A percentile compares a stretch with the other conserved stretches of the same genome.
phyloP scores from a whole-genome alignment of 139 green algal species.

The Haematococcus lacustris region DNA sequence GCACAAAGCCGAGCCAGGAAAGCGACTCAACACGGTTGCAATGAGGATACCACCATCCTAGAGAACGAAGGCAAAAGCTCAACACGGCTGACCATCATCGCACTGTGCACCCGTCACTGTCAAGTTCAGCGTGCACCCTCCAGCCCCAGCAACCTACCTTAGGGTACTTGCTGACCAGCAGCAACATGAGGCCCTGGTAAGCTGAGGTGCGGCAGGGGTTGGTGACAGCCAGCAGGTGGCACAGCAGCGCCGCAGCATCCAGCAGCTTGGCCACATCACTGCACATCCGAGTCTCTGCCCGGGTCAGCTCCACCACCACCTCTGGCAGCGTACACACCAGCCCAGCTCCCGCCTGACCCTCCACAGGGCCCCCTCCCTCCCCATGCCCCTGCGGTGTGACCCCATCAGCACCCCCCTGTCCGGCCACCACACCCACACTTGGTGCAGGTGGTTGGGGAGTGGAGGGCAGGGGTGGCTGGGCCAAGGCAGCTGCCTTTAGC shows the following conservation, averaged over 20 bases:
- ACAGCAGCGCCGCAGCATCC: slow-evolving; percentile 27
- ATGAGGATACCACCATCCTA: background rate
- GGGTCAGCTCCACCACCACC: slow-evolving; percentile 37
- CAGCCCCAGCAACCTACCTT: slow-evolving; percentile 24
- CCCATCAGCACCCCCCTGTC: too few species aligned
- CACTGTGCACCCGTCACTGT: background rate
- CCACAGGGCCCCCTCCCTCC: too few species aligned
- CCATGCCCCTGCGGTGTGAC: too few species aligned
- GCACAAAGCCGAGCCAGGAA: background rate
- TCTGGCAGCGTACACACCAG: too few species aligned
- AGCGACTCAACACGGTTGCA: background rate
- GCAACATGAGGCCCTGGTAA: slow-evolving; percentile 45
- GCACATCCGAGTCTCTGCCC: slow-evolving; percentile 44
- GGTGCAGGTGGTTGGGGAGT: too few species aligned
- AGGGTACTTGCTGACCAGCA: slow-evolving; percentile 58
- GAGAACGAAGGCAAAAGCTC: background rate
- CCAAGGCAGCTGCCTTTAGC: too few species aligned
- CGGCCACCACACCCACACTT: too few species aligned
- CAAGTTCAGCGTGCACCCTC: background rate
- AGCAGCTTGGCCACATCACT: slow-evolving; percentile 58
- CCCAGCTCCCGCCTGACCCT: slow-evolving; percentile 1
- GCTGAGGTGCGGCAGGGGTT: slow-evolving; percentile 30
- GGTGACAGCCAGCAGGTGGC: slow-evolving; percentile 15
- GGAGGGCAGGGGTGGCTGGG: too few species aligned
- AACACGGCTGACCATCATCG: background rate